Conservation (phyloP, 331 rosid species). For the Stylosanthes scabra region DNA sequence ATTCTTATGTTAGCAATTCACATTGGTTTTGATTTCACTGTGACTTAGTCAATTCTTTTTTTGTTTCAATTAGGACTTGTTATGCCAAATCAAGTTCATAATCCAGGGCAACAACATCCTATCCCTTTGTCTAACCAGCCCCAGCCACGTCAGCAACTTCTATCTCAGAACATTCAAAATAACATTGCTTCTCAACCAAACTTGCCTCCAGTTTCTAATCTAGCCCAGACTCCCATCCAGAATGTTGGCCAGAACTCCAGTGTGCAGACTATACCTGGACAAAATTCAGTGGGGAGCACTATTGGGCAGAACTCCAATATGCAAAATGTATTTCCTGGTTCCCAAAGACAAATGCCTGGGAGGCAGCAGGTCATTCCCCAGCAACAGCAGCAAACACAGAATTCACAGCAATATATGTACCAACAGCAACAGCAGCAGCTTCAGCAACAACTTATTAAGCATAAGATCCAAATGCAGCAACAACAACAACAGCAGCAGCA, state of each 20-base stretch:
- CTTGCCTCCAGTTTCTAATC: conserved; percentile 61
- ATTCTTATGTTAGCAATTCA: conserved; percentile 20
- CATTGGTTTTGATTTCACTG: conserved; percentile 6
- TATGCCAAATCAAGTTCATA: conserved; percentile 66
- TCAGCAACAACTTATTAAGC: conserved; percentile 60
- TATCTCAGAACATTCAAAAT: conserved; percentile 78
- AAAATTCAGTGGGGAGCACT: conserved; percentile 69
- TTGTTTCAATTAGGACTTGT: conserved; percentile 57
- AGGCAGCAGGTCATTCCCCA: conserved; percentile 81
- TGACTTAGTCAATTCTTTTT: conserved; percentile 31
- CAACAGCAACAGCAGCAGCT: conserved; percentile 75
- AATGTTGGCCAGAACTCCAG: conserved; percentile 74
- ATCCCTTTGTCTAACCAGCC: conserved; percentile 69
- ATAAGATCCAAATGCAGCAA: conserved; percentile 62
- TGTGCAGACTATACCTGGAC: conserved; percentile 74
- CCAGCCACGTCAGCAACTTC: conserved; percentile 75
- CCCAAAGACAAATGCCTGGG: conserved; percentile 87
- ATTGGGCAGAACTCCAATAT: conserved; percentile 76
- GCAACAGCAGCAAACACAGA: conserved; percentile 82
- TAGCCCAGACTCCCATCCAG: conserved; percentile 66
- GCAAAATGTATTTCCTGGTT: conserved; percentile 64
- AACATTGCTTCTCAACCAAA: conserved; percentile 58
- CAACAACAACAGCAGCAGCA: conserved; percentile 72
- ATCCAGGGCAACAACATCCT: conserved; percentile 76
- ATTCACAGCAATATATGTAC: conserved; percentile 60